Evolutionary conservation across 176 grass and related monocot species (phyloP), one percentile per base, ranked within the genome.

Genomic region (Puccinellia tenuiflora): DNA sequence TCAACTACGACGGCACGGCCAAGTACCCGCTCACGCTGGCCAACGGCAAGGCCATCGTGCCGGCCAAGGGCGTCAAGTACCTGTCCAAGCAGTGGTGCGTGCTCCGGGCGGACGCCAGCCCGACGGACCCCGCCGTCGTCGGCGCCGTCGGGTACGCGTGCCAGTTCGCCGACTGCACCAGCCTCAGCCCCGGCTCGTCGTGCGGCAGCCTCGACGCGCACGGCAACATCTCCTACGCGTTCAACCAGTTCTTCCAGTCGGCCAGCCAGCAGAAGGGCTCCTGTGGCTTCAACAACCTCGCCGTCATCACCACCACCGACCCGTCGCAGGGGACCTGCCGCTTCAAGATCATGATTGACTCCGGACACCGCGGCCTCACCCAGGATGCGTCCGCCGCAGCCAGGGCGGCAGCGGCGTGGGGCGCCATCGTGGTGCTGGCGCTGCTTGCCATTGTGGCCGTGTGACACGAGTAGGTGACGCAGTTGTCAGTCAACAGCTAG

Each of bases 231-330:
- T 96, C 97, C 5, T 99, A 99, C 76, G 88, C 93, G 0, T 96
- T 99, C 84, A 99, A 96, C 85, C 88, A 99, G 86, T 96, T 79
- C 77, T 99, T 87, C 80, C 97, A 99, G 93, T 68, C 37, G 2
- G 77, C 73, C 48, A 79, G 59, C 82, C 97, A 99, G 85, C 65
- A 52, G 73, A 99, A 96, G 83, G 79, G 59, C 0, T 72, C 96
- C 0, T 99, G 96, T 51, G 28, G 1, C 16, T 99, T 96, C 80
- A 87, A 88, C 55, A 90, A 84, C 85, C 82, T 99, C 67, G 92
- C 96, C 31, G 5, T 78, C 18, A 67, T 92, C 79, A 90, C 89
- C 63, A 88, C 79, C 48, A 89, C 87, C 15, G 93, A 99, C 71
- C 96, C 96, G 3, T 96, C 96, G 2, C 80, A 62, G 29, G 87